Conservation (phyloP, 176 grass and related monocot genomes). For the Hordeum marinum region DNA sequence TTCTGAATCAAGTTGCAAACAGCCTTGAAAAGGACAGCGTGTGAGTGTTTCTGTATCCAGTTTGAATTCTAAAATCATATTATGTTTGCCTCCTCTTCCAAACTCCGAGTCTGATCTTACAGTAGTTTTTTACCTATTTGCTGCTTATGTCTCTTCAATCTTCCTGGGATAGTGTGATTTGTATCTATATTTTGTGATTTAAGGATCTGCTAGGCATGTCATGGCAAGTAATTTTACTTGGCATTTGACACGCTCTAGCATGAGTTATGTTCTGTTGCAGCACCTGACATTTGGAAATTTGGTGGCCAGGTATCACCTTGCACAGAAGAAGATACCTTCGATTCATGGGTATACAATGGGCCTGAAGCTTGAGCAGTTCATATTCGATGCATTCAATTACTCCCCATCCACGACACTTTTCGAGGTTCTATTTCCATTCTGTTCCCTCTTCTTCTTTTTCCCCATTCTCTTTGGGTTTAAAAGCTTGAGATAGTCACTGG, state of each 20-base stretch:
- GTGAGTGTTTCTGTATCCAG: slow-evolving; percentile 47
- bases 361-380: slow-evolving; percentile 88
- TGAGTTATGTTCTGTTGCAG: not conserved
- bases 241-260: not conserved
- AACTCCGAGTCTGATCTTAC: not conserved
- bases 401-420: slow-evolving; percentile 82
- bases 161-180: not conserved
- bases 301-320: slow-evolving; percentile 75
- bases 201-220: not conserved
- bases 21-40: slow-evolving; percentile 93
- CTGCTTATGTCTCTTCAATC: slow-evolving; percentile 4
- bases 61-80: slow-evolving; percentile 12
- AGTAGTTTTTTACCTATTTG: not conserved
- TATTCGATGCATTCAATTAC: slow-evolving; percentile 91
- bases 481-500: not conserved
- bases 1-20: slow-evolving; percentile 85
- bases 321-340: slow-evolving; percentile 94
- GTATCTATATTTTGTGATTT: not conserved
- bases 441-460: not conserved
- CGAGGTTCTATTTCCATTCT: slow-evolving; percentile 44
- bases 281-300: slow-evolving; percentile 1
- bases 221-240: not conserved
- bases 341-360: slow-evolving; percentile 75
- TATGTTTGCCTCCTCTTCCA: not conserved
- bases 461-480: not conserved